Base-by-base conservation (phyloP, 1,284 basidiomycete genomes). In the Meira nashicola region DNA sequence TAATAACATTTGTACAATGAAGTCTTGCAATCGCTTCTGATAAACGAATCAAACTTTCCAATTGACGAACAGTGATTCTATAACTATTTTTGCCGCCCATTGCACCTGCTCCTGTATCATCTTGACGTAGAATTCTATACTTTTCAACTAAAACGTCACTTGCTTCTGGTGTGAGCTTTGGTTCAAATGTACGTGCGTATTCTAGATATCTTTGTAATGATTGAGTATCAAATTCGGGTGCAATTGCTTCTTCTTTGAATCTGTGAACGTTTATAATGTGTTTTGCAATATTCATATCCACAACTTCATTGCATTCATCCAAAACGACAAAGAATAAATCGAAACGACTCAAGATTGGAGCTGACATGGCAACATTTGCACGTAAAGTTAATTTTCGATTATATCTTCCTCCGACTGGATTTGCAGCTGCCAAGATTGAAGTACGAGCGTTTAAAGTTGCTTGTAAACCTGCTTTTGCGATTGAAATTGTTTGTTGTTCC, bases 401-500 rank as follows among this genome's bases (percentile, higher is more conserved):
- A 77, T 99, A 99, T 57, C 95, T 83, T 11, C 95, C 94, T 7
- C 93, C 90, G 40, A 98, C 85, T 15, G 95, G 95, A 81, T 99
- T 99, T 17, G 95, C 94, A 21, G 95, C 95, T 0, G 95, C 95
- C 25, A 99, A 85, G 66, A 99, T 98, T 0, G 92, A 95, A 0
- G 94, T 98, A 11, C 94, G 87, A 0, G 95, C 95, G 73, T 99
- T 98, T 53, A 99, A 84, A 0, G 95, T 99, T 1, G 95, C 94
- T 76, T 98, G 94, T 68, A 98, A 97, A 63, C 95, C 95, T 2
- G 95, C 95, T 80, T 99, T 98, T 55, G 95, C 95, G 68, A 98
- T 97, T 39, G 92, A 96, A 74, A 98, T 97, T 1, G 94, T 98
- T 82, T 98, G 94, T 81, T 98, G 94, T 86, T 98, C 94, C 94